Evolutionary conservation across 129 eudicot genomes (phyloP).

Genomic region (Apium graveolens): DNA sequence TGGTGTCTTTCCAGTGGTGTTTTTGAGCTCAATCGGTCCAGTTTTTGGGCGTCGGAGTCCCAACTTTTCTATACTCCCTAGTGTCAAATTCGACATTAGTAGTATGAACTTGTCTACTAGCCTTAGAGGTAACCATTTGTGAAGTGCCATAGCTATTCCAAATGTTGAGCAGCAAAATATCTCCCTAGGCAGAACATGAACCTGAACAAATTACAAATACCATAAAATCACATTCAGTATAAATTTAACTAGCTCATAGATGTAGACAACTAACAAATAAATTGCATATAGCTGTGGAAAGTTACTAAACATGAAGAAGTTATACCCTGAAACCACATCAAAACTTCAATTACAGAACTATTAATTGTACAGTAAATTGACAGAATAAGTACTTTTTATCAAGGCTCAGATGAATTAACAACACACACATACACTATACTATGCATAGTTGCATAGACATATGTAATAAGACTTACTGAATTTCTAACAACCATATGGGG

Average conservation of each 20-base stretch:
- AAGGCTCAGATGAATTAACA: background rate
- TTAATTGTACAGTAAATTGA: background rate
- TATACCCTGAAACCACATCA: background rate
- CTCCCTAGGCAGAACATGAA: slow-evolving; percentile 53
- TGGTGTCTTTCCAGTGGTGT: slow-evolving; percentile 38
- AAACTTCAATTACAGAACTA: background rate
- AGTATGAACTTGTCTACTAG: slow-evolving; percentile 44
- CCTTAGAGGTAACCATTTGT: slow-evolving; percentile 43
- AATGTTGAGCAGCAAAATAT: slow-evolving; percentile 52
- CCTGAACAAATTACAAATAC: slow-evolving; percentile 17
- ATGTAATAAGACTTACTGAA: slow-evolving; percentile 45
- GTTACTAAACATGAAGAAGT: background rate
- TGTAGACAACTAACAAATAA: background rate
- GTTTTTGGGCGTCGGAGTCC: slow-evolving; percentile 41
- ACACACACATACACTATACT: background rate
- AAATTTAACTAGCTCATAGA: background rate
- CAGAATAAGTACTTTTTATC: background rate
- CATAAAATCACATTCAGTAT: background rate
- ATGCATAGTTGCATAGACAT: background rate
- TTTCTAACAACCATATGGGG: slow-evolving; percentile 88
- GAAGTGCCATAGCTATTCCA: slow-evolving; percentile 40
- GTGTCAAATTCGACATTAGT: slow-evolving; percentile 20
- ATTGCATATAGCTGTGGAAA: background rate
- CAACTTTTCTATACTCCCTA: slow-evolving; percentile 31
- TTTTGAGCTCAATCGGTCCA: slow-evolving; percentile 51